Evolutionary conservation across 768 basidiomycete species (phyloP), one percentile per base, ranked within the genome.

Genomic region (Leucogyrophana mollusca): DNA sequence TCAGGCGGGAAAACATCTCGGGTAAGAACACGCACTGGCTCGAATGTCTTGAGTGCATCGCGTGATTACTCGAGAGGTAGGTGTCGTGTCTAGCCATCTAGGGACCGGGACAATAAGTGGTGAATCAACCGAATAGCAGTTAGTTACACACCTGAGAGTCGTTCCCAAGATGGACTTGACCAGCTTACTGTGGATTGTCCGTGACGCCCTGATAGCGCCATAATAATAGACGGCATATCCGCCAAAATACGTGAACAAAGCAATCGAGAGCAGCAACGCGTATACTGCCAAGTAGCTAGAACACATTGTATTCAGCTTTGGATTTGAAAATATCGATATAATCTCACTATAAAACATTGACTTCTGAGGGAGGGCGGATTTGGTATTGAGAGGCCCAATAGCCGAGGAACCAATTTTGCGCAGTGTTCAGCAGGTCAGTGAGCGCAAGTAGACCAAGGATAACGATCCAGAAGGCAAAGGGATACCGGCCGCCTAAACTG

Each of bases 161-260:
- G 81, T 77, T 5, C 78, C 72, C 9, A 85, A 57, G 0, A 86
- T 57, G 9, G 82, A 73, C 21, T 71, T 60, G 6, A 84, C 52
- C 0, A 87, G 67, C 41, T 71, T 60, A n/a, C 54, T 55, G 53
- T 85, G 82, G 17, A 85, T 76, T 5, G 48, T 58, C 43, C 71
- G 65, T 2, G 81, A 80, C 1, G 83, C 83, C 40, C 77, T 65
- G 27, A 30, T 30, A 30, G 27, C 27, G 47, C 1, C 80, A 82
- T 24, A 64, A 64, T 10, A 77, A 60, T 72, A 83, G 2, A 73
- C 42, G 14, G 67, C 50, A 27, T 58, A 68, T 1, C 61, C 69
- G 7, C 57, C 16, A 6, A 56, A 49, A 58, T 73, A 80, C 4
- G 65, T n/a, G 1, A 59, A 20, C 17, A 71, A 39, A 3, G 60